phyloP scores from a whole-genome alignment of 2,329 filamentous ascomycete genomes.

The Chaetomium strumarium region DNA sequence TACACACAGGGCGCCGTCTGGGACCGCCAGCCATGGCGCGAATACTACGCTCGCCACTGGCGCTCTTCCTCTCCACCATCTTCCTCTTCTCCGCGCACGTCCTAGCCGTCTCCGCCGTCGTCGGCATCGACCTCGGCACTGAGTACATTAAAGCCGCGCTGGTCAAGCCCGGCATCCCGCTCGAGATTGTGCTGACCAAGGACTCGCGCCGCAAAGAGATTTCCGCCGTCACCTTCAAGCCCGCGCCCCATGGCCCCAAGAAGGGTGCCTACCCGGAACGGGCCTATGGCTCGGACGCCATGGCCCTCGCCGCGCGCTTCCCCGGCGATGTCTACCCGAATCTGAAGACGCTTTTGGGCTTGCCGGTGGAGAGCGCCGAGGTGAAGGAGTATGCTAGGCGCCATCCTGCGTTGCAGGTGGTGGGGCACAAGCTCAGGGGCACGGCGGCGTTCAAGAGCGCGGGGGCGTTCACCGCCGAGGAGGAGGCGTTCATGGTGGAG shows the following conservation, averaged over 20 bases:
- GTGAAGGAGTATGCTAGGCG: constrained; percentile 66
- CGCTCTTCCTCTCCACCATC: constrained; percentile 35
- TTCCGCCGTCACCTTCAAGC: constrained; percentile 90
- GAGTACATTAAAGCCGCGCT: constrained; percentile 95
- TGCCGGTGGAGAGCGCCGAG: constrained; percentile 54
- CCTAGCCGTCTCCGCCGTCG: constrained; percentile 61
- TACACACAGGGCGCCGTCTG: constrained; percentile 1
- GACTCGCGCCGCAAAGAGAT: constrained; percentile 95
- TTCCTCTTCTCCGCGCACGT: constrained; percentile 43
- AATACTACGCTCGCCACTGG: constrained; percentile 36
- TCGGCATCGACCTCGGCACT: constrained; percentile 91
- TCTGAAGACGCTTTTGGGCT: constrained; percentile 82
- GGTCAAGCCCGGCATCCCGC: constrained; percentile 92
- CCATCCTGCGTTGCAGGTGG: constrained; percentile 72
- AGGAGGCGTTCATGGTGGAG: constrained; percentile 73
- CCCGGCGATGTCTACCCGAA: constrained; percentile 93
- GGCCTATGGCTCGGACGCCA: constrained; percentile 84
- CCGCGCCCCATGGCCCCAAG: constrained; percentile 58
- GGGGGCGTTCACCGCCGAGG: constrained; percentile 51
- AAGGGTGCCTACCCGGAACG: constrained; percentile 74
- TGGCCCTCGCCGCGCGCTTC: constrained; percentile 80
- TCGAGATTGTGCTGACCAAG: constrained; percentile 96
- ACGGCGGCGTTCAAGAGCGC: constrained; percentile 80
- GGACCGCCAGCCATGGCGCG: constrained; percentile 34
- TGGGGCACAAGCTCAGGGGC: constrained; percentile 51